A percentile compares a stretch with the other conserved stretches of the same genome.
phyloP scores from a whole-genome alignment of 768 basidiomycete species.

The Amanita subjunquillea region DNA sequence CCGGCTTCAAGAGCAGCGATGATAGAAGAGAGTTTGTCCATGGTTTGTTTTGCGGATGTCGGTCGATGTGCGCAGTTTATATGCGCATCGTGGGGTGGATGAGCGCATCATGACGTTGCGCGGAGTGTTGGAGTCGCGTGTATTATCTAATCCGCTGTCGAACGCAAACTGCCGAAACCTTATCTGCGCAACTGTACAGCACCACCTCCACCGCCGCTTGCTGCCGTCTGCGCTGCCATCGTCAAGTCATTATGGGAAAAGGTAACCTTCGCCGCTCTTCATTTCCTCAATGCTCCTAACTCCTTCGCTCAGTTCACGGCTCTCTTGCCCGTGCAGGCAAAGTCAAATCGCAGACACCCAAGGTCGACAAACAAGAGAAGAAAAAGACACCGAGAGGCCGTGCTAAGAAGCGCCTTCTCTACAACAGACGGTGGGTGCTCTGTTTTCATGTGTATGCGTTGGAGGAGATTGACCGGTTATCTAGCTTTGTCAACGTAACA shows the following conservation, averaged over 20 bases:
- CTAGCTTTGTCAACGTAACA: conserved; percentile 89
- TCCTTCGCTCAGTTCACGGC: conserved; percentile 78
- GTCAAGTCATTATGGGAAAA: conserved; percentile 71
- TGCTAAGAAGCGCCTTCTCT: conserved; percentile 92
- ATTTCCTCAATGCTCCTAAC: background rate
- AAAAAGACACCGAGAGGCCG: conserved; percentile 97
- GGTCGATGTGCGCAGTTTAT: background rate
- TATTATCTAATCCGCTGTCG: too few species aligned
- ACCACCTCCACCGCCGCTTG: conserved; percentile 17
- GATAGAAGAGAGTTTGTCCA: conserved; percentile 56
- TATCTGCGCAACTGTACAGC: conserved; percentile 34
- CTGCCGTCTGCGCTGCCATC: conserved; percentile 26
- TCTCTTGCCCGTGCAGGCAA: conserved; percentile 99
- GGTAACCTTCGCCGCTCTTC: conserved; percentile 23
- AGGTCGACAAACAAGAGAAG: conserved; percentile 98
- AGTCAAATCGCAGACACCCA: conserved; percentile 97
- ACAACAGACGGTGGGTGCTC: conserved; percentile 76
- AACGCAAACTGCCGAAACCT: conserved; percentile 7
- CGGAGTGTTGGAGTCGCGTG: too few species aligned
- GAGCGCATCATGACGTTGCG: conserved; percentile 1
- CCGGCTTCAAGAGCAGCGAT: conserved; percentile 62
- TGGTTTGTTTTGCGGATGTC: conserved; percentile 14
- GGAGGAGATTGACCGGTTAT: background rate
- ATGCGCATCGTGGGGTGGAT: background rate
- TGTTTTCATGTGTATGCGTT: background rate